Percentiles rank a stretch among this genome's conserved stretches.
Conservation (phyloP, 176 grass and related monocot species). For the Luzula sylvatica region DNA sequence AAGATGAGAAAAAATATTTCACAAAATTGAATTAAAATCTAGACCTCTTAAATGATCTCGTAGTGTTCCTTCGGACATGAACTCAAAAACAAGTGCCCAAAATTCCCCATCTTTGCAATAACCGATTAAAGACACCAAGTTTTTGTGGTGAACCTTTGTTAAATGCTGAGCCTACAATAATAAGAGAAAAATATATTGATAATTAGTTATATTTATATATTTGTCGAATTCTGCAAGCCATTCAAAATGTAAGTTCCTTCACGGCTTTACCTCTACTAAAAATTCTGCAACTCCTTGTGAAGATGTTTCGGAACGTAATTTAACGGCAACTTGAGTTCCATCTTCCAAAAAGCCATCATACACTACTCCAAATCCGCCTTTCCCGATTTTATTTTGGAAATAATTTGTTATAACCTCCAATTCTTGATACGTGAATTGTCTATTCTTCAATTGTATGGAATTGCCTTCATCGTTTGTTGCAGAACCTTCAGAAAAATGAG, state of each 20-base stretch:
- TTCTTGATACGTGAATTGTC: slow-evolving; percentile 45
- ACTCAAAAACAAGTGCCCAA: slow-evolving; percentile 49
- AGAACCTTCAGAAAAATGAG: background rate
- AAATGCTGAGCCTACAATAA: slow-evolving; percentile 38
- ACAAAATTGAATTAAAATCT: too few species aligned
- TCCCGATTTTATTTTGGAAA: slow-evolving; percentile 20
- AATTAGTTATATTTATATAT: too few species aligned
- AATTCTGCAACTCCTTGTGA: slow-evolving; percentile 43
- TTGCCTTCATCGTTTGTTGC: background rate
- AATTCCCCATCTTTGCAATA: slow-evolving; percentile 45
- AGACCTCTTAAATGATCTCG: slow-evolving; percentile 31
- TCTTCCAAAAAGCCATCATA: slow-evolving; percentile 29
- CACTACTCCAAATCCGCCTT: slow-evolving; percentile 26
- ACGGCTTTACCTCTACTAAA: slow-evolving; percentile 44
- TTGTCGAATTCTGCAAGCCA: too few species aligned
- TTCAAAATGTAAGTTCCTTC: too few species aligned
- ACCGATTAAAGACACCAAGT: slow-evolving; percentile 41
- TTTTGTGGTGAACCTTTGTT: slow-evolving; percentile 40
- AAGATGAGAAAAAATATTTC: background rate
- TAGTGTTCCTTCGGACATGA: slow-evolving; percentile 46
- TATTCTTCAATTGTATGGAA: slow-evolving; percentile 19
- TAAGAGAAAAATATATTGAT: too few species aligned
- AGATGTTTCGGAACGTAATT: slow-evolving; percentile 35
- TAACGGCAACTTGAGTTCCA: slow-evolving; percentile 49
- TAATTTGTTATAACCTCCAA: slow-evolving; percentile 28